phyloP scores from a whole-genome alignment of 2,329 filamentous ascomycete species.

The Venturia effusa region DNA sequence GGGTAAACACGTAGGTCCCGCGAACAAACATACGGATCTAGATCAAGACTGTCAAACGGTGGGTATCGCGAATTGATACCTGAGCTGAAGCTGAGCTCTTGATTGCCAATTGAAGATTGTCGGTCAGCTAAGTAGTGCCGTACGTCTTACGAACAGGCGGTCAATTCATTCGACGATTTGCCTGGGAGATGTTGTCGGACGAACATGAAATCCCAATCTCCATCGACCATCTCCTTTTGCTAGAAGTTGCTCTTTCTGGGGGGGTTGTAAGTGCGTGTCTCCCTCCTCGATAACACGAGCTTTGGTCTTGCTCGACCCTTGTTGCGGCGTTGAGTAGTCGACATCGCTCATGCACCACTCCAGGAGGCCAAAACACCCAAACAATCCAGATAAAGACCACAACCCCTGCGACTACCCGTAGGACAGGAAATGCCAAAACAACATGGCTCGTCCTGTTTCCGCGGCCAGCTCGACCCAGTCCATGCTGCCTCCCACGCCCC shows the following conservation, averaged over 20 bases:
- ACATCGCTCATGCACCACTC: not conserved
- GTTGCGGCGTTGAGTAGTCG: not conserved
- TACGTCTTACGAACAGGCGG: no score
- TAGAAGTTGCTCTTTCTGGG: no score
- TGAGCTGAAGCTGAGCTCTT: no score
- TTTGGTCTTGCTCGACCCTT: not conserved
- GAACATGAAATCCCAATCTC: no score
- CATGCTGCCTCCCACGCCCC: not conserved
- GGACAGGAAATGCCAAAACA: not conserved
- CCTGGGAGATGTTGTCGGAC: no score
- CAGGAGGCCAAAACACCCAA: not conserved
- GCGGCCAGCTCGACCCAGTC: constrained; percentile 1
- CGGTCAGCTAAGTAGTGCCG: no score
- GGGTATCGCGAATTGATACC: not conserved
- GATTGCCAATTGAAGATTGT: no score
- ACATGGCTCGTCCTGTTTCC: constrained; percentile 13
- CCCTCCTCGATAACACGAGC: not conserved
- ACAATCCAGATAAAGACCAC: not conserved
- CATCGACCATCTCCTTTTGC: not conserved
- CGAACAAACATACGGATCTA: not conserved
- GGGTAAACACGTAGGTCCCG: not conserved
- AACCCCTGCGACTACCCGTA: not conserved
- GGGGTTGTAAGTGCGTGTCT: not conserved
- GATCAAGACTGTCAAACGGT: not conserved
- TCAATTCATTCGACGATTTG: no score